A percentile compares a stretch with the other conserved stretches of the same genome.
Conservation (phyloP, 2,329 filamentous ascomycete genomes). For the Ophiostoma angusticollis region DNA sequence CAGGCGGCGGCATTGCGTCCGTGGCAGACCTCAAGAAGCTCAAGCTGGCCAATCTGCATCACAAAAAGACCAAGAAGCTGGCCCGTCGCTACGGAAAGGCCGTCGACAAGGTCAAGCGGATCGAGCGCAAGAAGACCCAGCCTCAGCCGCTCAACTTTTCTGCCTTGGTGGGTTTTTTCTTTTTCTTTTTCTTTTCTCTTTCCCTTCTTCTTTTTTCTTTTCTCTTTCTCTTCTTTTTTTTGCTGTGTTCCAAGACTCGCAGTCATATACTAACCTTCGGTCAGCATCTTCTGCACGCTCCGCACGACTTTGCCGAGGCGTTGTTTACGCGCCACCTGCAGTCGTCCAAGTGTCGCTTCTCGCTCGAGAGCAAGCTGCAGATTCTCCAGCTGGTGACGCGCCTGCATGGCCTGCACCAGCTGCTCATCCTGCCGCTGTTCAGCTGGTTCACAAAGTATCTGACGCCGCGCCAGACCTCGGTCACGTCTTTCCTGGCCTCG, state of each 20-base stretch:
- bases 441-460: constrained; percentile 93
- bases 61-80: constrained; percentile 92
- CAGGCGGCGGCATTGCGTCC: constrained; percentile 25
- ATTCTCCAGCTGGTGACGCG: constrained; percentile 73
- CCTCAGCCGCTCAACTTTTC: constrained; percentile 92
- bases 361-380: constrained; percentile 71
- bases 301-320: constrained; percentile 82
- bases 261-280: constrained; percentile 2
- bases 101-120: constrained; percentile 65
- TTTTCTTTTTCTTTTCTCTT: background rate
- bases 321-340: constrained; percentile 88
- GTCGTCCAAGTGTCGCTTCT: constrained; percentile 70
- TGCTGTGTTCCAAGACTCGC: background rate
- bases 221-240: background rate
- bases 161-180: constrained; percentile 39
- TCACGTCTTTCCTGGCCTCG: constrained; percentile 86
- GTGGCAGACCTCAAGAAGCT: constrained; percentile 76
- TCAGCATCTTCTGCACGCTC: constrained; percentile 74
- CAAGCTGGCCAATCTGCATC: constrained; percentile 77
- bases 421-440: constrained; percentile 81
- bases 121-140: constrained; percentile 77
- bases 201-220: background rate
- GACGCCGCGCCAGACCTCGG: constrained; percentile 69
- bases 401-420: constrained; percentile 81
- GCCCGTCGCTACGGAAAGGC: constrained; percentile 68